Evolutionary conservation across 2,329 filamentous ascomycete species (phyloP).

Genomic region (Elsinoe necatrix): DNA sequence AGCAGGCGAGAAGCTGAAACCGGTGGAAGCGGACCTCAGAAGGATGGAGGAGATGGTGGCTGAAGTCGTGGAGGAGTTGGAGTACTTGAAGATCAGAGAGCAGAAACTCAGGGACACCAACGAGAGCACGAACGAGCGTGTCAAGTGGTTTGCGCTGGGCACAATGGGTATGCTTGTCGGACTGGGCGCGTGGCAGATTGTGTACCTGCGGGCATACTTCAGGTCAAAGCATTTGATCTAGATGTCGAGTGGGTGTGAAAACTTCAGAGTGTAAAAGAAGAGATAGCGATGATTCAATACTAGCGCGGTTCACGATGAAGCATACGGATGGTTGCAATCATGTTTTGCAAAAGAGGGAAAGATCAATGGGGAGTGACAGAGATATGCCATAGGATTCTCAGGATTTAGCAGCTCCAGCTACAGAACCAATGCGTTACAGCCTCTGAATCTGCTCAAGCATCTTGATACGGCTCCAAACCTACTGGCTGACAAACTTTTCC

Average conservation of each 20-base stretch:
- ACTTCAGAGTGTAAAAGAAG: neutral
- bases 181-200: conserved; percentile 91
- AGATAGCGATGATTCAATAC: neutral
- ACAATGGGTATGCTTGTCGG: conserved; percentile 87
- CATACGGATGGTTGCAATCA: neutral
- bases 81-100: conserved; percentile 81
- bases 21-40: conserved; percentile 87
- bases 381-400: neutral
- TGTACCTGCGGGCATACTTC: conserved; percentile 97
- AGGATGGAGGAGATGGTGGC: conserved; percentile 83
- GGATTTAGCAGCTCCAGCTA: neutral
- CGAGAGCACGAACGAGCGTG: conserved; percentile 96
- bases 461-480: conserved; percentile 17
- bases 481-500: conserved; percentile 16
- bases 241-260: neutral
- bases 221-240: conserved; percentile 51
- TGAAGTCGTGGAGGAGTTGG: conserved; percentile 91
- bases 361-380: neutral
- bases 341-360: neutral
- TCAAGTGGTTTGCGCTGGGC: conserved; percentile 95
- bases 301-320: neutral
- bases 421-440: neutral
- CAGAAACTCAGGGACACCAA: conserved; percentile 97
- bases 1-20: conserved; percentile 94
- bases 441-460: neutral